These are phyloP conservation scores for Boletus patriciae DNA, from an alignment of 768 basidiomycete genomes.

Conservation along the genomic window DNA sequence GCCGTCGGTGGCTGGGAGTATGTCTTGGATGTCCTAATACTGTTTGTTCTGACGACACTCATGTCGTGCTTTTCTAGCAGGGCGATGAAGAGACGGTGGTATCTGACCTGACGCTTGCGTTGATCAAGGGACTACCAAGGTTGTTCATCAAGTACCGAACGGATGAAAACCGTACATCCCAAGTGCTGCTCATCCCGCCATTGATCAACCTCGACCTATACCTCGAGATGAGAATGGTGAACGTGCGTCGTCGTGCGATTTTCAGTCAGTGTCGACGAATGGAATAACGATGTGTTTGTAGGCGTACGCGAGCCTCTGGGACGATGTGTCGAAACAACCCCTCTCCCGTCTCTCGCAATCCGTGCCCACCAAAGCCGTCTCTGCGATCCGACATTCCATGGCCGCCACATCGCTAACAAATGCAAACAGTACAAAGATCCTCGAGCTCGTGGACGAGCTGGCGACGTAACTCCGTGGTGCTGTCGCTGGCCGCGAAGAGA, in stretches of 20 bases:
- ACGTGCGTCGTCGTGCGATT: conserved; percentile 60
- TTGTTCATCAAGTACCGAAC: conserved; percentile 93
- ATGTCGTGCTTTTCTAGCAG: conserved; percentile 35
- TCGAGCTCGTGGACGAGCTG: conserved; percentile 85
- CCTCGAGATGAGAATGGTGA: conserved; percentile 88
- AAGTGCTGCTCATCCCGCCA: conserved; percentile 76
- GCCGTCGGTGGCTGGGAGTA: conserved; percentile 78
- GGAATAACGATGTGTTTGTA: conserved; percentile 32
- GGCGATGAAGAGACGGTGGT: conserved; percentile 69
- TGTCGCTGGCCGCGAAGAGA: conserved; percentile 78
- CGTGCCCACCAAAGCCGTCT: conserved; percentile 72
- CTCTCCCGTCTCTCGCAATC: conserved; percentile 77
- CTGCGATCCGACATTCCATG: conserved; percentile 71
- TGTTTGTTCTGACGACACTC: not conserved
- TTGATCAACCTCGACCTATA: conserved; percentile 90
- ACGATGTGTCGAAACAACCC: conserved; percentile 91
- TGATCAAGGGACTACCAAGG: conserved; percentile 86
- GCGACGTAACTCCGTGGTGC: conserved; percentile 75
- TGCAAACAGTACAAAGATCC: conserved; percentile 83
- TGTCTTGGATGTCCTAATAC: conserved; percentile 73
- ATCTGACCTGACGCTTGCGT: conserved; percentile 76
- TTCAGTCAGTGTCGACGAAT: not conserved
- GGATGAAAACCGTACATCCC: conserved; percentile 76
- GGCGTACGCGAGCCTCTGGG: conserved; percentile 89
- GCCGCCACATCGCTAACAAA: conserved; percentile 74